Base-by-base conservation (phyloP, 495 filamentous ascomycete genomes). In the Talaromyces thailandensis region DNA sequence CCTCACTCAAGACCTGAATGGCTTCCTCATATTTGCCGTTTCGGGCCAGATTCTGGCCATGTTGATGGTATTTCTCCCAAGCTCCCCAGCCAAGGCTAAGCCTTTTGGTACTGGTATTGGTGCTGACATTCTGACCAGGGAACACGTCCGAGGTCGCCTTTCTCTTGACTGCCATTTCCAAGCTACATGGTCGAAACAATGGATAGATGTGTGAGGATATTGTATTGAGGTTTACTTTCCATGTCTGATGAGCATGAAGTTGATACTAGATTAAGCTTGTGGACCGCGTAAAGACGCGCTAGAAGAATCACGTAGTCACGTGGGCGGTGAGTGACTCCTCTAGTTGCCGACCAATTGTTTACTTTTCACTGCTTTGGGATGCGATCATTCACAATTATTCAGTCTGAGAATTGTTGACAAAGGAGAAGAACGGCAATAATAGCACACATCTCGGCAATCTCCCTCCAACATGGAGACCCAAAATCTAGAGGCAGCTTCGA, bases 401-500 rank as follows among this genome's bases (percentile, higher is more conserved):
- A 48, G 43, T 48, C 43, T 21, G 25, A 24, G 21, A 58, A 40
- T 3, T 35, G 3, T 18, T 18, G n/a, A 24, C 18, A 58, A 14
- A 32, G 8, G 32, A 21, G 31, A n/a, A 25, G 3, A 21, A 18
- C 28, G 40, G 28, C 56, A 25, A 58, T 21, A 26, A 11, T 14
- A 23, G 28, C 31, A 40, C 21, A 32, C 58, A 43, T 56, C 6
- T 51, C 12, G 24, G 48, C 29, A 25, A 40, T 40, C 21, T 50
- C 35, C 32, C 45, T 23, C 45, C 55, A 71, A 66, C 69, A 94
- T 94, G 86, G 92, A 95, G 70, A 73, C 83, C 60, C 84, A 88
- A 61, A 93, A 89, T 75, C 78, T 97, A 52, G 84, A 88, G 66
- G 91, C 91, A 62, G 94, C 94, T 26, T 96, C 93, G 61, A 84